A percentile compares a stretch with the other conserved stretches of the same genome.
Conservation (phyloP, 192 early-diverging fungal genomes). For the Diversispora epigaea region DNA sequence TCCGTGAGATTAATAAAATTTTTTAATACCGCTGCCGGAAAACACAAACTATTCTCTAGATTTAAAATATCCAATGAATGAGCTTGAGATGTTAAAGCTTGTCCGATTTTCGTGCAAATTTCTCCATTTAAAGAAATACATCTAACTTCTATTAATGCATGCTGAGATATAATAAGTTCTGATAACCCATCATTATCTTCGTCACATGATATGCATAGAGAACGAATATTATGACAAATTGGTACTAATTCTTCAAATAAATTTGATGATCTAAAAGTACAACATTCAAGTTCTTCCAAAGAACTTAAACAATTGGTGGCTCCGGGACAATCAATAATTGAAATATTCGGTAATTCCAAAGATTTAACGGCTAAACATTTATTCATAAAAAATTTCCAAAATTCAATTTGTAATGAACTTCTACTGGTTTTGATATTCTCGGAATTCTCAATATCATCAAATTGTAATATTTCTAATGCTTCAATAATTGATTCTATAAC, state of each 20-base stretch:
- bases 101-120: no score
- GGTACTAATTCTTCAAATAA: background rate
- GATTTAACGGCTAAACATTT: background rate
- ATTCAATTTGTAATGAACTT: background rate
- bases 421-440: background rate
- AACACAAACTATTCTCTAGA: no score
- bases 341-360: background rate
- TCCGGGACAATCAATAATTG: background rate
- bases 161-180: no score
- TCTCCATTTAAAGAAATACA: no score
- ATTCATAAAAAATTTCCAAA: conserved; percentile 3
- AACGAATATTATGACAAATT: background rate
- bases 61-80: no score
- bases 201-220: background rate
- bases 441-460: background rate
- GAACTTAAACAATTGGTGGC: background rate
- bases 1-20: no score
- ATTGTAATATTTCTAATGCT: background rate
- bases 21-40: no score
- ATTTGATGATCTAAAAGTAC: background rate
- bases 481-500: background rate
- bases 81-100: no score
- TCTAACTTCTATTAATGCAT: no score
- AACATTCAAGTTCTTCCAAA: background rate
- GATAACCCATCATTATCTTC: background rate